Percentiles rank a stretch among this genome's conserved stretches.
These are phyloP conservation scores for Boletus eberwhitei DNA, from an alignment of 768 basidiomycete species.

Conservation along the genomic window DNA sequence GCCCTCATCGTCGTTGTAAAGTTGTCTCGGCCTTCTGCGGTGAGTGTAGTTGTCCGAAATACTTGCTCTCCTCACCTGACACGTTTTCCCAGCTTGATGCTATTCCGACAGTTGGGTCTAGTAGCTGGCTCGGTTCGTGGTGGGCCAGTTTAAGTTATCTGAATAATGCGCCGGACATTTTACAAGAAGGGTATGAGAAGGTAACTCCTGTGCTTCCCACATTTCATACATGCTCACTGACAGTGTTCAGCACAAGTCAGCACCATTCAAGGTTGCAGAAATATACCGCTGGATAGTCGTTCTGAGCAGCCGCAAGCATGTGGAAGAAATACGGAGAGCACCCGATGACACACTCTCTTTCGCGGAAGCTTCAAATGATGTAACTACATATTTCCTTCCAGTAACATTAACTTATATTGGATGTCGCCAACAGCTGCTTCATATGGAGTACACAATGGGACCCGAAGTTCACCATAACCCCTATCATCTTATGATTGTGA, in stretches of 20 bases:
- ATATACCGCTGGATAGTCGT: too few relatives aligned
- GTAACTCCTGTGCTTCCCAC: too few relatives aligned
- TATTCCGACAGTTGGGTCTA: constrained; percentile 31
- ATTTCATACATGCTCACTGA: neutral
- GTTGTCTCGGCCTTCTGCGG: constrained; percentile 2
- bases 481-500: constrained; percentile 18
- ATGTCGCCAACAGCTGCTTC: constrained; percentile 21
- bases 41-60: neutral
- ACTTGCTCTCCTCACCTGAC: neutral
- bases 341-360: too few relatives aligned
- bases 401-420: too few relatives aligned
- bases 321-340: too few relatives aligned
- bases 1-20: neutral
- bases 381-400: too few relatives aligned
- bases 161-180: constrained; percentile 15
- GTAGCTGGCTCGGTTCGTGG: constrained; percentile 26
- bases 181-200: constrained; percentile 33
- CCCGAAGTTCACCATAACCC: constrained; percentile 25
- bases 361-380: too few relatives aligned
- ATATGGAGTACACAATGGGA: constrained; percentile 38
- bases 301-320: too few relatives aligned
- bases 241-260: constrained; percentile 22
- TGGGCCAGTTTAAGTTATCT: constrained; percentile 18
- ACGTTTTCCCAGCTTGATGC: constrained; percentile 18
- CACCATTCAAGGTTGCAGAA: constrained; percentile 26